Conservation (phyloP, 2,329 filamentous ascomycete species). For the Colletotrichum navitas region DNA sequence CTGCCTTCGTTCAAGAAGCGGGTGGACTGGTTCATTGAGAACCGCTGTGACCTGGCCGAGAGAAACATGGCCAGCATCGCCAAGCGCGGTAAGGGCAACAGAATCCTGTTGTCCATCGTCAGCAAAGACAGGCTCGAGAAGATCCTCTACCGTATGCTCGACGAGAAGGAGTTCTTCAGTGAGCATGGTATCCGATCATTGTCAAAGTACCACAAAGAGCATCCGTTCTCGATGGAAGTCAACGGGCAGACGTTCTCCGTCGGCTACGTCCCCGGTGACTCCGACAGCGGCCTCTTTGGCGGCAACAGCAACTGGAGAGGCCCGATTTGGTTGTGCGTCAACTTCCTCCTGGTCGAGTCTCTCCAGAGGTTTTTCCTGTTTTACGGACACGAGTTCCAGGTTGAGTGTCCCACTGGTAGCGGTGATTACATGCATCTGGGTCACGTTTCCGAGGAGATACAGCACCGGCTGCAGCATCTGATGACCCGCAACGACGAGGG, state of each 20-base stretch:
- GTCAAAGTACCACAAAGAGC: conserved; percentile 89
- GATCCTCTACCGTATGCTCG: conserved; percentile 91
- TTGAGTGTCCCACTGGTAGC: conserved; percentile 94
- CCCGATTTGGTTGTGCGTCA: conserved; percentile 95
- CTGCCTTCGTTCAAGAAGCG: conserved; percentile 94
- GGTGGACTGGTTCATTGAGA: conserved; percentile 93
- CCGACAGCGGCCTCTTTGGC: conserved; percentile 93
- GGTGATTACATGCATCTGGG: conserved; percentile 96
- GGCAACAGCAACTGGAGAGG: conserved; percentile 99
- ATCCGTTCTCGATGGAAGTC: conserved; percentile 95
- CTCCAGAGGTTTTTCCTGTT: conserved; percentile 97
- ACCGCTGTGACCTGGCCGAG: conserved; percentile 87
- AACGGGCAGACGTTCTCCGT: conserved; percentile 92
- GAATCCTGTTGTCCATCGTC: conserved; percentile 88
- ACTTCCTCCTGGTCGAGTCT: conserved; percentile 93
- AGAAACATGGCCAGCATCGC: conserved; percentile 95
- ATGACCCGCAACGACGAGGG: conserved; percentile 89
- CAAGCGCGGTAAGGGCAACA: conserved; percentile 89
- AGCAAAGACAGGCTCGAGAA: conserved; percentile 92
- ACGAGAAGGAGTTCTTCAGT: conserved; percentile 93
- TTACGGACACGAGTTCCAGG: conserved; percentile 88
- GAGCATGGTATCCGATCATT: conserved; percentile 91
- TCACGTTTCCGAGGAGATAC: conserved; percentile 93
- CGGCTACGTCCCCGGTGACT: conserved; percentile 93
- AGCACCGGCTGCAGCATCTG: conserved; percentile 93